Evolutionary conservation across 352 stramenopile species (phyloP).

Genomic region (Globisporangium uncinulatum): DNA sequence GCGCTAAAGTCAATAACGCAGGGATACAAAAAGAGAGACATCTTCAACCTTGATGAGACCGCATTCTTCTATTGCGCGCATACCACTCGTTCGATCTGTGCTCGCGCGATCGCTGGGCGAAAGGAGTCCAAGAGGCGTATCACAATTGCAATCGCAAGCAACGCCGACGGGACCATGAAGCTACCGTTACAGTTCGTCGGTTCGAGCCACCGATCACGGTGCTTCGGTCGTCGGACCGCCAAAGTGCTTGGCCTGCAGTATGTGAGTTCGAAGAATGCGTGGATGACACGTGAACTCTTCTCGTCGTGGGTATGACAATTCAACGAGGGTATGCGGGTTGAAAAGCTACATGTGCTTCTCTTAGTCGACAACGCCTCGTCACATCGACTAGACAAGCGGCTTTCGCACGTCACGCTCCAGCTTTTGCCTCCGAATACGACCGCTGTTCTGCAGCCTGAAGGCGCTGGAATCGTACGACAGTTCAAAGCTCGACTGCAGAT

Average conservation of each 20-base stretch:
- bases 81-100: too few species aligned
- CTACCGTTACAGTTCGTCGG: constrained; percentile 2
- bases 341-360: constrained; percentile 2
- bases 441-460: not conserved
- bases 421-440: constrained; percentile 2
- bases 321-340: not conserved
- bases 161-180: constrained; percentile 1
- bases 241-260: not conserved
- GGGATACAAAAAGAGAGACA: too few species aligned
- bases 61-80: too few species aligned
- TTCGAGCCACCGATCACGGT: not conserved
- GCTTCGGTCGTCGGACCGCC: not conserved
- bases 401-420: constrained; percentile 1
- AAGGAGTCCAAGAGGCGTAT: constrained; percentile 7
- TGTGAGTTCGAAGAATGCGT: not conserved
- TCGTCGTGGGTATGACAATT: not conserved
- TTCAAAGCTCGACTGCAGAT: too few species aligned
- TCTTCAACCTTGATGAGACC: too few species aligned
- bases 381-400: not conserved
- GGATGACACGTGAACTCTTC: constrained; percentile 9
- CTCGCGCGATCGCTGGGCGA: too few species aligned
- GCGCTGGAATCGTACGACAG: too few species aligned
- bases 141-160: constrained; percentile 6
- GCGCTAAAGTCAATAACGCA: too few species aligned
- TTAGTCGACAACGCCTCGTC: not conserved